These are phyloP conservation scores for Bodo saltans DNA, from an alignment of 78 protist species.

Conservation along the genomic window DNA sequence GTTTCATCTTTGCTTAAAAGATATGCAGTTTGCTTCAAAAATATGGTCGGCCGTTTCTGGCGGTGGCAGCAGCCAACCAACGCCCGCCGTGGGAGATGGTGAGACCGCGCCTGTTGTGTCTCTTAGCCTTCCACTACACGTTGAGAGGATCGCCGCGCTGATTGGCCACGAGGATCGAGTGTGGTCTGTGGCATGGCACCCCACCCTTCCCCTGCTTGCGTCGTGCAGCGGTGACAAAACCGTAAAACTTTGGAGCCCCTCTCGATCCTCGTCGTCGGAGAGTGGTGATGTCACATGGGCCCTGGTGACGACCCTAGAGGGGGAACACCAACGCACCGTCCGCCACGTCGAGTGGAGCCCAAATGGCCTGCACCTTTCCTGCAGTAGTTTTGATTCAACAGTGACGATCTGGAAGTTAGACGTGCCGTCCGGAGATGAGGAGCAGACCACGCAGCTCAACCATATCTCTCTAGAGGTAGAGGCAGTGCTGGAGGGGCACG, in stretches of 20 bases:
- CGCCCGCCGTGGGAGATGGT: too few relatives aligned
- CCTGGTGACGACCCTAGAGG: constrained; percentile 45
- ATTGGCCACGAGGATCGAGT: constrained; percentile 54
- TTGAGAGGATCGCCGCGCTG: neutral
- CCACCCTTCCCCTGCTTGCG: constrained; percentile 65
- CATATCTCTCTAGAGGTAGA: constrained; percentile 41
- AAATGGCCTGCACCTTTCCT: constrained; percentile 56
- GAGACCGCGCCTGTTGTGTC: too few relatives aligned
- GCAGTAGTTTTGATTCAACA: constrained; percentile 72
- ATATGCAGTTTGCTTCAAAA: too few relatives aligned
- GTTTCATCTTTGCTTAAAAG: too few relatives aligned
- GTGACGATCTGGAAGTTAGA: constrained; percentile 54
- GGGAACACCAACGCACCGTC: constrained; percentile 61
- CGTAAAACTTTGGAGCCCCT: constrained; percentile 56
- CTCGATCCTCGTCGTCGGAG: neutral
- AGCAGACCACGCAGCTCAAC: neutral
- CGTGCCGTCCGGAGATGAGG: too few relatives aligned
- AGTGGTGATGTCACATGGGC: constrained; percentile 13
- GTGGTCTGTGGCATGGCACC: constrained; percentile 76
- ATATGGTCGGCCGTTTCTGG: too few relatives aligned
- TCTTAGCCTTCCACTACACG: too few relatives aligned
- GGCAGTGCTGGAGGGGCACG: constrained; percentile 88
- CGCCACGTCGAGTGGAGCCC: constrained; percentile 75
- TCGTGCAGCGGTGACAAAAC: constrained; percentile 76
- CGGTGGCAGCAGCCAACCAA: too few relatives aligned